Percentiles rank a stretch among this genome's conserved stretches.
Evolutionary conservation across 2,329 filamentous ascomycete species (phyloP).

Genomic region (Tolypocladium ovalisporum): DNA sequence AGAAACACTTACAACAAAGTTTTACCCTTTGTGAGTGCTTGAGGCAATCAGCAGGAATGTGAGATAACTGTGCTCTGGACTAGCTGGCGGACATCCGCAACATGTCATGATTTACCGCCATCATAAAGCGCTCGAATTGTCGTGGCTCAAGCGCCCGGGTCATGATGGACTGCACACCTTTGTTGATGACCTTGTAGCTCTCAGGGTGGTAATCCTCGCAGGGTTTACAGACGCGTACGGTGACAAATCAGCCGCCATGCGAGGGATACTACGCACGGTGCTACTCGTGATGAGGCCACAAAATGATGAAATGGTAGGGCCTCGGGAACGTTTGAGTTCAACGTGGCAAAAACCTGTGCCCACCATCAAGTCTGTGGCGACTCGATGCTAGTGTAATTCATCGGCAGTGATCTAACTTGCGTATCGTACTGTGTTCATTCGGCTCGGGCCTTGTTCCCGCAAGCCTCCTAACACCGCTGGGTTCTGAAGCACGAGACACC

Average conservation of each 20-base stretch:
- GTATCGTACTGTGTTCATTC: too few relatives aligned
- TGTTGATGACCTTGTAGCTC: slow-evolving; percentile 1
- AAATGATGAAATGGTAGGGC: slow-evolving; percentile 4
- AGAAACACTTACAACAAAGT: too few relatives aligned
- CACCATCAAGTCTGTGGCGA: too few relatives aligned
- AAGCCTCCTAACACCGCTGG: too few relatives aligned
- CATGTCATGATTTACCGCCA: background rate
- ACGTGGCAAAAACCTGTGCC: background rate
- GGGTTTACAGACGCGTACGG: slow-evolving; percentile 4
- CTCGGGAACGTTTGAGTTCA: background rate
- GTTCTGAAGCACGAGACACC: background rate
- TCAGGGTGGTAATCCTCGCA: slow-evolving; percentile 4
- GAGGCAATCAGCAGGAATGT: background rate
- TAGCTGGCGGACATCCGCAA: background rate
- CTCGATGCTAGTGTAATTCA: too few relatives aligned
- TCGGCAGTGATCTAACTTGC: too few relatives aligned
- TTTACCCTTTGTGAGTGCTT: too few relatives aligned
- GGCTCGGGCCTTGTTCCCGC: background rate
- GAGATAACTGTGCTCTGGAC: background rate
- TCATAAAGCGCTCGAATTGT: background rate
- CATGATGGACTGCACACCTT: slow-evolving; percentile 2
- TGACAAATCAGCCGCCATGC: slow-evolving; percentile 8
- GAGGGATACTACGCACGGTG: slow-evolving; percentile 6
- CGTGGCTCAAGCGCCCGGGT: background rate
- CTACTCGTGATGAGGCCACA: slow-evolving; percentile 5